Percentiles rank a stretch among this genome's conserved stretches.
Evolutionary conservation across 371 early-diverging fungal genomes (phyloP).

Genomic region (Dipsacomyces acuminosporus): DNA sequence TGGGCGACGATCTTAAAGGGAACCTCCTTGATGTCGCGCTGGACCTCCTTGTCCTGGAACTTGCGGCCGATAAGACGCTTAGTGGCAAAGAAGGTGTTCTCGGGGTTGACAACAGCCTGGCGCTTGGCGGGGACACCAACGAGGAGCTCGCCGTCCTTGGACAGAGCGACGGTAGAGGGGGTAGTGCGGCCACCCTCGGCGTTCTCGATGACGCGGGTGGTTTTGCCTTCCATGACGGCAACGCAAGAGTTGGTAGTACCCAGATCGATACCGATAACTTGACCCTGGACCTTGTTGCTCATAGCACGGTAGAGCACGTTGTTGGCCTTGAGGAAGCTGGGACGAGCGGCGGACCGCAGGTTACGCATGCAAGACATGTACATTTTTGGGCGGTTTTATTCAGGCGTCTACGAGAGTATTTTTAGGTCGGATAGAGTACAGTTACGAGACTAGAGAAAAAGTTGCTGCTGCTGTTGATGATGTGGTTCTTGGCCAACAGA

Average conservation of each 20-base stretch:
- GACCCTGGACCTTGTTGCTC: slow-evolving; percentile 77
- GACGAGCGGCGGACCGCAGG: slow-evolving; percentile 34
- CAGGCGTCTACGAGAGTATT: too few species aligned
- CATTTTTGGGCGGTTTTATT: too few species aligned
- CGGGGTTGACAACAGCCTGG: slow-evolving; percentile 92
- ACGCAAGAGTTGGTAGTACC: slow-evolving; percentile 99
- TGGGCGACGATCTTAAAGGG: slow-evolving; percentile 90
- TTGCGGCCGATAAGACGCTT: slow-evolving; percentile 97
- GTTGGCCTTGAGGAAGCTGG: slow-evolving; percentile 22
- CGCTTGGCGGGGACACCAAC: slow-evolving; percentile 97
- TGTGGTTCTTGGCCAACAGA: too few species aligned
- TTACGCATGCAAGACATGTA: slow-evolving; percentile 44
- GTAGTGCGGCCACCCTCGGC: slow-evolving; percentile 95
- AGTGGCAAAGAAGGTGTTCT: slow-evolving; percentile 90
- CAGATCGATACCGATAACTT: slow-evolving; percentile 98
- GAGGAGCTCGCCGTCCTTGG: slow-evolving; percentile 86
- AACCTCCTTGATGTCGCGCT: slow-evolving; percentile 77
- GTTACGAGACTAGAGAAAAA: too few species aligned
- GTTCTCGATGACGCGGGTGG: slow-evolving; percentile 96
- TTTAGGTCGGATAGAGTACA: too few species aligned
- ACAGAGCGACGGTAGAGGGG: slow-evolving; percentile 94
- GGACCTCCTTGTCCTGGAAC: slow-evolving; percentile 80
- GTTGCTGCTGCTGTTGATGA: too few species aligned
- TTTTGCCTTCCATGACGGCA: slow-evolving; percentile 95
- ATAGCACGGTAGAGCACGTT: slow-evolving; percentile 36